Evolutionary conservation across 2,329 filamentous ascomycete genomes (phyloP), one percentile per base, ranked within the genome.

Genomic region (Cyanodermella asteris): DNA sequence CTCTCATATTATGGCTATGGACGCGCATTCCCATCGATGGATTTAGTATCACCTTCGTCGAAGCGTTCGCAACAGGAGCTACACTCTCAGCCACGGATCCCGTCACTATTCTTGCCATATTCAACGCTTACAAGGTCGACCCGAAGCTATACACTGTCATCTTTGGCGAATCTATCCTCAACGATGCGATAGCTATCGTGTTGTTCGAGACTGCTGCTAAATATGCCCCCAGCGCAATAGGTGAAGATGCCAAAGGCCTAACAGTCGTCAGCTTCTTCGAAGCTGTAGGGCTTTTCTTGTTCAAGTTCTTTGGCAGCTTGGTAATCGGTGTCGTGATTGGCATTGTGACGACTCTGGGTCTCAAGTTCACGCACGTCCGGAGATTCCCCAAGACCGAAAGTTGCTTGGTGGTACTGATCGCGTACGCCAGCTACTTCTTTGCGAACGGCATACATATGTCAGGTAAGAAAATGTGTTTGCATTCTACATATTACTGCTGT

Each of bases 91-190:
- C 87, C 31, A 97, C 87, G 2, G 87, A 97, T 44, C 87, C 87
- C 0, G 84, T 97, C 30, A 97, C 87, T 0, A 94, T 97, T 39
- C 59, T 97, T 27, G 87, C 87, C 45, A 97, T 97, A 38, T 97
- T 97, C 64, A 94, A 93, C 49, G 76, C 87, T 2, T 97, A 94
- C 64, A 94, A 94, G 52, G 87, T 97, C 39, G 87, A 97, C 41
- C 87, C 87, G 3, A 94, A 94, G 52, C 64, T 97, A 11, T 97
- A 97, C 53, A 97, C 87, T 16, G 72, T 97, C 46, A 97, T 97
- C 37, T 97, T 97, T 47, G 87, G 87, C 44, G 87, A 97, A 53
- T 91, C 84, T 6, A 94, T 97, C 31, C 57, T 97, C 28, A 97
- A 97, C 47, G 87, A 97, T 55, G 87, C 87, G 22, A 84, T 97